Percentiles rank a stretch among this genome's conserved stretches.
Conservation (phyloP, 1,284 basidiomycete genomes). For the Austroboletus olivaceoglutinosus region DNA sequence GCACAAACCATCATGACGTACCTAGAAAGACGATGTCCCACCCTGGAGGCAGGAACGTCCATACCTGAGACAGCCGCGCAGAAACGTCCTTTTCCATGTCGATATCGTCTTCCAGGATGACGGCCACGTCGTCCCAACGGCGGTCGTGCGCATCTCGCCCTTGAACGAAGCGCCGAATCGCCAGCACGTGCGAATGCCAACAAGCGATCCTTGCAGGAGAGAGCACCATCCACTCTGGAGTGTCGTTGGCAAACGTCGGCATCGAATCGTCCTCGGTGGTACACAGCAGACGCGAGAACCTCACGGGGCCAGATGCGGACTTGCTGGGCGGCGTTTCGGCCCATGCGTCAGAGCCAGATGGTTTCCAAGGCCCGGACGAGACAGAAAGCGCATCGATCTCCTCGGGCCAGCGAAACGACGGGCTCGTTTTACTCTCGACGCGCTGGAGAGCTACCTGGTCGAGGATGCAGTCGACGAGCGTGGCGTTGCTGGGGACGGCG, state of each 20-base stretch:
- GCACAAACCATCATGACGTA: slow-evolving; percentile 30
- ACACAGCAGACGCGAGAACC: slow-evolving; percentile 40
- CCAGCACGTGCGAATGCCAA: slow-evolving; percentile 70
- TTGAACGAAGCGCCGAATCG: slow-evolving; percentile 48
- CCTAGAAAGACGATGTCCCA: slow-evolving; percentile 82
- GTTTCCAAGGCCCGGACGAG: slow-evolving; percentile 27
- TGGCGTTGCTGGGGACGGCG: slow-evolving; percentile 41
- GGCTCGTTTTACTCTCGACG: slow-evolving; percentile 3
- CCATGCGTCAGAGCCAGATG: slow-evolving; percentile 39
- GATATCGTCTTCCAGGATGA: slow-evolving; percentile 78
- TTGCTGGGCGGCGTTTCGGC: slow-evolving; percentile 1
- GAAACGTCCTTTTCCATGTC: slow-evolving; percentile 72
- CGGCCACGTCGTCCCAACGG: slow-evolving; percentile 34
- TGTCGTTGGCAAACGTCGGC: slow-evolving; percentile 35
- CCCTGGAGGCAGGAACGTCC: slow-evolving; percentile 53
- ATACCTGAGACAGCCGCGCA: slow-evolving; percentile 48
- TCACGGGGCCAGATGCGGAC: neutral
- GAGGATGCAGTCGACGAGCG: slow-evolving; percentile 41
- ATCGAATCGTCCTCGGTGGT: slow-evolving; percentile 47
- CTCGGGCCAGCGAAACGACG: slow-evolving; percentile 46
- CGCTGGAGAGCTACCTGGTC: slow-evolving; percentile 42
- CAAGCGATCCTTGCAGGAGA: slow-evolving; percentile 63
- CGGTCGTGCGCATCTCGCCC: slow-evolving; percentile 1
- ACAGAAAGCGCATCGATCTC: slow-evolving; percentile 36
- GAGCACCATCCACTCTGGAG: slow-evolving; percentile 50